A percentile compares a stretch with the other conserved stretches of the same genome.
Evolutionary conservation across 441 rosid genomes (phyloP).

Genomic region (Adansonia rubrostipa): DNA sequence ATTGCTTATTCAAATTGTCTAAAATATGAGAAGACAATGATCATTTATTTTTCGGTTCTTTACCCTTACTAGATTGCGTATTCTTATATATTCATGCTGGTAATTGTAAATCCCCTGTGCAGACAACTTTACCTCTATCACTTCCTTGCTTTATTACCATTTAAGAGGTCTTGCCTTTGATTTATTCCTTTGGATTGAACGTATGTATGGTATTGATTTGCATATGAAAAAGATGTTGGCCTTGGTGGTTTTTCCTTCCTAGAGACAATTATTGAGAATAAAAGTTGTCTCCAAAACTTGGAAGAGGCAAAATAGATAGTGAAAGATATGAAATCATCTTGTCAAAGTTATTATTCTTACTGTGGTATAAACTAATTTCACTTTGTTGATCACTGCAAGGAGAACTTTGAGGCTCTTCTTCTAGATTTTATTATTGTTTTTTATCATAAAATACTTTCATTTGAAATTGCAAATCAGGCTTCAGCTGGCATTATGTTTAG

Average conservation of each 20-base stretch:
- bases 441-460: conserved; percentile 21
- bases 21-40: neutral
- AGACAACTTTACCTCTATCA: neutral
- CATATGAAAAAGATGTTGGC: neutral
- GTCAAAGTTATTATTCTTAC: neutral
- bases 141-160: neutral
- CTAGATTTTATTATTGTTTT: neutral
- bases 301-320: neutral
- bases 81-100: neutral
- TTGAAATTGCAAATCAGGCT: conserved; percentile 48
- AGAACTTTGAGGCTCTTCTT: neutral
- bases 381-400: neutral
- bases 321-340: neutral
- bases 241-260: neutral
- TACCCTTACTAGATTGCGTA: neutral
- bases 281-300: neutral
- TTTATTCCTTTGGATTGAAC: neutral
- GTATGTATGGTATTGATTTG: neutral
- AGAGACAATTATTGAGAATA: neutral
- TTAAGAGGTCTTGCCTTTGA: neutral
- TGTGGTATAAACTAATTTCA: neutral
- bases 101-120: conserved; percentile 3
- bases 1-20: neutral
- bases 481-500: conserved; percentile 68
- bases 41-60: neutral